phyloP scores from a whole-genome alignment of 257 asterid genomes.

The Striga asiatica region DNA sequence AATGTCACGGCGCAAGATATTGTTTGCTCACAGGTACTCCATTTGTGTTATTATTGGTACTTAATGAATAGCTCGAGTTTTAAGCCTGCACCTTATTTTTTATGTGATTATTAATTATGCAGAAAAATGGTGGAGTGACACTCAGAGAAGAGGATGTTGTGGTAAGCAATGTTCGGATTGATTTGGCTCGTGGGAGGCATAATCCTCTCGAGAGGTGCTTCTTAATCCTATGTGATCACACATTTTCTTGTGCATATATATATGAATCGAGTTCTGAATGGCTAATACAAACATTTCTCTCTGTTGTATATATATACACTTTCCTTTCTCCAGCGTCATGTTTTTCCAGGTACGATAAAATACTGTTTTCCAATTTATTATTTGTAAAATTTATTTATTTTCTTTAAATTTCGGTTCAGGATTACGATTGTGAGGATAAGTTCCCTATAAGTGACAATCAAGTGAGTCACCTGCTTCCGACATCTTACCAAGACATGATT shows the following conservation, averaged over 20 bases:
- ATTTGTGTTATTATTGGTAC: too few species aligned
- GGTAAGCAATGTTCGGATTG: constrained; percentile 78
- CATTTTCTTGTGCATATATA: neutral
- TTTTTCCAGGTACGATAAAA: constrained; percentile 85
- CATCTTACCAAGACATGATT: constrained; percentile 78
- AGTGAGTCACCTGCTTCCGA: constrained; percentile 85
- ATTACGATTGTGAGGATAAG: constrained; percentile 64
- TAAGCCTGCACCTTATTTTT: too few species aligned
- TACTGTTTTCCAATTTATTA: neutral
- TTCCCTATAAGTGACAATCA: constrained; percentile 58
- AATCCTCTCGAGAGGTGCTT: constrained; percentile 84
- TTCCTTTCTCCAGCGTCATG: constrained; percentile 53
- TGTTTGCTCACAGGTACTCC: constrained; percentile 90
- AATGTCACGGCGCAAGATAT: constrained; percentile 80
- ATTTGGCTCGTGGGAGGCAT: constrained; percentile 71
- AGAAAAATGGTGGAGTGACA: constrained; percentile 46
- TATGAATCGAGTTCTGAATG: too few species aligned
- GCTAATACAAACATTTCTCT: constrained; percentile 10
- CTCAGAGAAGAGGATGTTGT: constrained; percentile 74
- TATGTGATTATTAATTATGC: constrained; percentile 8
- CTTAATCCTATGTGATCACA: too few species aligned
- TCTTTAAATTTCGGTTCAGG: too few species aligned
- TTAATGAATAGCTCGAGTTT: too few species aligned
- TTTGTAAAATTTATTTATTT: neutral
- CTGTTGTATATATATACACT: constrained; percentile 19